Evolutionary conservation across 1,284 basidiomycete genomes (phyloP).

Genomic region (Ganoderma sp.): DNA sequence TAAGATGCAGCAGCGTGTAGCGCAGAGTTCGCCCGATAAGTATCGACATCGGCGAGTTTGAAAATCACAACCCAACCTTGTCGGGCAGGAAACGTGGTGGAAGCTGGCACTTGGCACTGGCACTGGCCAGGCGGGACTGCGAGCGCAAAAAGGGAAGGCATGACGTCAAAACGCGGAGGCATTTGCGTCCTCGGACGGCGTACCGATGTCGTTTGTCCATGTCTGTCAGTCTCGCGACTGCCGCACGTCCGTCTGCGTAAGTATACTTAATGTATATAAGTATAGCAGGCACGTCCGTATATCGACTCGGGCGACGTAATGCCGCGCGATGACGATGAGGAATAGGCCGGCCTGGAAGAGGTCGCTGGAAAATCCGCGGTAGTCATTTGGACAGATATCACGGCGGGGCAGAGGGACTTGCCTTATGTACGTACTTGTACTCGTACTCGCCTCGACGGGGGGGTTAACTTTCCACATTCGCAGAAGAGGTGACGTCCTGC

Average conservation of each 20-base stretch:
- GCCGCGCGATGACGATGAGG: slow-evolving; percentile 1
- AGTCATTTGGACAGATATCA: slow-evolving; percentile 3
- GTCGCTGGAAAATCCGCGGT: background rate
- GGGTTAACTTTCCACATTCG: slow-evolving; percentile 1
- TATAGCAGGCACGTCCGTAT: too few species aligned
- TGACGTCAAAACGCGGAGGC: background rate
- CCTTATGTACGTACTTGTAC: background rate
- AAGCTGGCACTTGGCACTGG: too few species aligned
- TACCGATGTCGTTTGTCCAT: background rate
- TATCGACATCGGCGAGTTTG: background rate
- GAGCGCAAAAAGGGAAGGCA: background rate
- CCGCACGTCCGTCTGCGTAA: slow-evolving; percentile 1
- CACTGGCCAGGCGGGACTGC: background rate
- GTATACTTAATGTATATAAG: background rate
- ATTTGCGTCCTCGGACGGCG: background rate
- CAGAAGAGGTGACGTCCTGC: background rate
- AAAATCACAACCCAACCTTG: background rate
- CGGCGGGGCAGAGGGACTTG: background rate
- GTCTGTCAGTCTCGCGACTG: background rate
- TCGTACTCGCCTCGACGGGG: background rate
- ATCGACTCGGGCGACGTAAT: background rate
- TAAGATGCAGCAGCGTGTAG: background rate
- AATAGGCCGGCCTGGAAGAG: background rate
- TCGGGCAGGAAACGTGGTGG: background rate
- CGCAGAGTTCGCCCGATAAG: background rate